Base-by-base conservation (phyloP, 805 yeast species). In the Ascoidea tarda region DNA sequence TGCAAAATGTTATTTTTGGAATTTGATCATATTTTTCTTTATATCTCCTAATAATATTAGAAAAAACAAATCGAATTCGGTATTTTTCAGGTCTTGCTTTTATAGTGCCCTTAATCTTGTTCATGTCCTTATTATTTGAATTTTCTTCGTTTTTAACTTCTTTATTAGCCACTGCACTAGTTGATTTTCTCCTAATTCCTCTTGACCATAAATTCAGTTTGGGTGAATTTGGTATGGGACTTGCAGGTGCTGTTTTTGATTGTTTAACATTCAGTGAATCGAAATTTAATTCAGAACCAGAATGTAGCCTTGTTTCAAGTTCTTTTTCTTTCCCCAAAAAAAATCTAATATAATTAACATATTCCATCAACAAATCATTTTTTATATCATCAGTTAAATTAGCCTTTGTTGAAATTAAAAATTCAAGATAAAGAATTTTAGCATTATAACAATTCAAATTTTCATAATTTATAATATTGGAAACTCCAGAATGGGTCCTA, bases 141-240 rank as follows among this genome's bases (percentile, higher is more conserved):
- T 38, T 16, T 38, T 14, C 6, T 50, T 48, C 10, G 28, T 4
- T 21, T 46, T 42, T 5, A 52, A 50, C 16, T 14, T 6, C 33
- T 50, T 50, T 16, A 52, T 5, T 32, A 52, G 31, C 16, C 47
- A 6, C 32, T 52, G 28, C 28, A 52, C 5, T 50, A 48, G 8
- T 21, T 47, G 10, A 50, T 42, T 38, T 48, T 52, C 16, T 46
- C 46, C 31, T 49, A 1, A 5, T 42, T 12, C 42, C 46, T 28
- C 6, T 42, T 14, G 44, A 16, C 32, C 6, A 16, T 46, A 12
- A 16, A 16, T 5, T 52, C 46, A 5, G n/a, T 10, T n/a, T 12
- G 28, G 28, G 28, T 3, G 28, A 21, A 21, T 21, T 21, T 21
- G 28, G 28, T 21, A 21, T 21, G 3, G 3, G 28, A 21, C 28